Base-by-base conservation (phyloP, 1,139 yeast genomes). In the Blastobotrys malaysiensis region DNA sequence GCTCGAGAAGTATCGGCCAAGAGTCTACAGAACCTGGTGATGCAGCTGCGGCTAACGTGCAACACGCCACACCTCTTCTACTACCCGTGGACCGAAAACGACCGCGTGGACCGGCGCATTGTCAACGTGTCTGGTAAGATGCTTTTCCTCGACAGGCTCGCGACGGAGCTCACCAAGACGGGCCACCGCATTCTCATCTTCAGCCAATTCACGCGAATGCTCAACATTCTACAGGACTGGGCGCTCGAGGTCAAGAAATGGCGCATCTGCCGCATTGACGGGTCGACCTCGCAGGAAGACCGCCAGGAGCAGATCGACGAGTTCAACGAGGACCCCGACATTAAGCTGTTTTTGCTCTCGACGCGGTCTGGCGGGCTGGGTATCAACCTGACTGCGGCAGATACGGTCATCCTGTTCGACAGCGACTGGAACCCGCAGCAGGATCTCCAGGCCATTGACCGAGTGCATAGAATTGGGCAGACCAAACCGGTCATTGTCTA, bases 381-480 rank as follows among this genome's bases (percentile, higher is more conserved):
- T 1, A 81, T 93, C 49, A 93, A 93, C 64, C 75, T 93, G 55
- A 81, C 85, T 0, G 82, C 87, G 0, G 97, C 98, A 0, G 97
- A 93, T 63, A 86, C 96, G 0, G 98, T 93, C 1, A 81, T 93
- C 3, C 65, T 93, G 14, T 90, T 88, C 67, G 99, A 93, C 65
- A 86, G 88, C 57, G 98, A 93, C 67, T 91, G 98, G 97, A 93
- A 93, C 64, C 99, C 99, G 0, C 98, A 93, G 66, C 91, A 89
- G 62, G 98, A 93, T 69, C 73, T 90, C 51, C 99, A 93, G 68
- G 98, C 98, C 0, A 93, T 93, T 81, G 98, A 91, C 65, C 77
- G 99, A 56, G 95, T 88, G 13, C 98, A 93, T 68, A 76, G 99
- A 65, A 88, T 93, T 55, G 98, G 99, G 0, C 99, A 93, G 69